phyloP scores from a whole-genome alignment of 176 grass and related monocot genomes.

The Rhynchospora breviuscula region DNA sequence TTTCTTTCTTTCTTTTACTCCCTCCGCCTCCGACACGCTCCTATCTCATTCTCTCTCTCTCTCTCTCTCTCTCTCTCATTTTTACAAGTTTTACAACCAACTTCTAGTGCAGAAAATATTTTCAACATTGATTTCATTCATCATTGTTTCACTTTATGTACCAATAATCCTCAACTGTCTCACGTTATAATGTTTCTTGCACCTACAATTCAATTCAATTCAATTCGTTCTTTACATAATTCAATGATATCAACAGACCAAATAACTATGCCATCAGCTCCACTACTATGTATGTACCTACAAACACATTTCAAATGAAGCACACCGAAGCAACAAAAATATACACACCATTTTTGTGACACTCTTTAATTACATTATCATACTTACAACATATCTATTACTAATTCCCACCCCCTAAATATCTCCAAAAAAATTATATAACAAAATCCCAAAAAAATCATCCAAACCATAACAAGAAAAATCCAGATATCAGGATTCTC shows the following conservation, averaged over 20 bases:
- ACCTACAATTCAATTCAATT: too few relatives aligned
- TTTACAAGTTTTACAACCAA: too few relatives aligned
- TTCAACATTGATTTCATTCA: too few relatives aligned
- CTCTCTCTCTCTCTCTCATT: too few relatives aligned
- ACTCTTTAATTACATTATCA: background rate
- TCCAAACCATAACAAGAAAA: background rate
- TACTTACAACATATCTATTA: slow-evolving; percentile 5
- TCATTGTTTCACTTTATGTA: too few relatives aligned
- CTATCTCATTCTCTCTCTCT: too few relatives aligned
- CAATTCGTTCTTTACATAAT: background rate
- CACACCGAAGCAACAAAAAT: background rate
- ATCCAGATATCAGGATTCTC: slow-evolving; percentile 1
- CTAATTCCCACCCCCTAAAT: slow-evolving; percentile 6
- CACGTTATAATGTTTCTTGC: too few relatives aligned
- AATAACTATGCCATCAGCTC: background rate
- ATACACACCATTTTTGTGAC: background rate
- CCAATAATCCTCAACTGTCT: too few relatives aligned
- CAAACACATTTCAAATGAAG: background rate
- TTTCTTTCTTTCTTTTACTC: too few relatives aligned
- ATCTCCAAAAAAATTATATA: background rate
- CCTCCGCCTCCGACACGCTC: too few relatives aligned
- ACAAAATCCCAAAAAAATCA: background rate
- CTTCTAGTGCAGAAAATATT: too few relatives aligned
- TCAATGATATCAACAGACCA: background rate
- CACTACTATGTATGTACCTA: background rate